Percentiles rank a stretch among this genome's conserved stretches.
Evolutionary conservation across 345 rosid species (phyloP).

Genomic region (Citrus sinensis): DVS_A1.0 CM039166.1:10981001-10981500

Average conservation of each 20-base stretch:
- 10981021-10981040: slow-evolving; percentile 35
- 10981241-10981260: neutral
- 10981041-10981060: slow-evolving; percentile 34
- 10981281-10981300: slow-evolving; percentile 14
- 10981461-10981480: too few species aligned
- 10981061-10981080: slow-evolving; percentile 40
- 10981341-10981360: slow-evolving; percentile 24
- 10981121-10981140: neutral
- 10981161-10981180: slow-evolving; percentile 41
- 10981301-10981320: slow-evolving; percentile 17
- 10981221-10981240: slow-evolving; percentile 11
- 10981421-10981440: slow-evolving; percentile 11
- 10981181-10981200: slow-evolving; percentile 66
- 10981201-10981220: slow-evolving; percentile 58
- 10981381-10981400: slow-evolving; percentile 16
- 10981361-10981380: slow-evolving; percentile 1
- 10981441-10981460: slow-evolving; percentile 4
- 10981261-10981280: slow-evolving; percentile 18
- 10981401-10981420: slow-evolving; percentile 20
- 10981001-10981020: slow-evolving; percentile 25
- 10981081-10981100: slow-evolving; percentile 2
- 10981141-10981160: slow-evolving; percentile 48
- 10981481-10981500: slow-evolving; percentile 19
- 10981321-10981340: slow-evolving; percentile 31
- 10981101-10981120: slow-evolving; percentile 30